Percentiles rank a stretch among this genome's conserved stretches.
phyloP scores from a whole-genome alignment of 768 basidiomycete species.

The Lactarius evosmus region DNA sequence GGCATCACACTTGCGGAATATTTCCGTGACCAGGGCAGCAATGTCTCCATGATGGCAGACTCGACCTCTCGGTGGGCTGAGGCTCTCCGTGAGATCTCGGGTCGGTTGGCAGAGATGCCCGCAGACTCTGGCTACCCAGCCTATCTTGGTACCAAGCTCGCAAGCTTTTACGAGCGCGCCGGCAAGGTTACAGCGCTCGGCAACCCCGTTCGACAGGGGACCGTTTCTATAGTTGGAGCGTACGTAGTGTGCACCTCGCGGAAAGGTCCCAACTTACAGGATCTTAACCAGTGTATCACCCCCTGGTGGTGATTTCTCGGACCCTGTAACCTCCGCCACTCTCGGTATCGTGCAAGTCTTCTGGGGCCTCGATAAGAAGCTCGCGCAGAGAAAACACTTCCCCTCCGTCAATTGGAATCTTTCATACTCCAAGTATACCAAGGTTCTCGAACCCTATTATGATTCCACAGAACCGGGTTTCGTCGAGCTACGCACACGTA shows the following conservation, averaged over 20 bases:
- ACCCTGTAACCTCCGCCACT: conserved; percentile 96
- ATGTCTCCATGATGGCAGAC: conserved; percentile 99
- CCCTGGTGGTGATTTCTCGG: conserved; percentile 98
- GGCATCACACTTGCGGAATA: conserved; percentile 99
- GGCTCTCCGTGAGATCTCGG: conserved; percentile 97
- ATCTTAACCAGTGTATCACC: conserved; percentile 75
- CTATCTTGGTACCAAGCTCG: conserved; percentile 92
- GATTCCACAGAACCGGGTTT: conserved; percentile 92
- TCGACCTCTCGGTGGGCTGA: conserved; percentile 99
- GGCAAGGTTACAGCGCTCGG: conserved; percentile 94
- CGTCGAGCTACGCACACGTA: conserved; percentile 84
- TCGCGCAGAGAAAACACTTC: conserved; percentile 98
- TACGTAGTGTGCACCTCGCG: conserved; percentile 44
- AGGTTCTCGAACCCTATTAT: conserved; percentile 90
- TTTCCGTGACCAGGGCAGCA: conserved; percentile 97
- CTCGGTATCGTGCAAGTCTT: conserved; percentile 99
- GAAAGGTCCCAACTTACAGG: conserved; percentile 5
- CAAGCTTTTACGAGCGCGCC: conserved; percentile 97
- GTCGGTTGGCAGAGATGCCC: conserved; percentile 99
- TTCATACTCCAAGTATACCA: conserved; percentile 99
- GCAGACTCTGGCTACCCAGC: conserved; percentile 99
- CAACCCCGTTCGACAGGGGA: conserved; percentile 81
- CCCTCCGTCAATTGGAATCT: conserved; percentile 99
- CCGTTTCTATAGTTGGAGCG: conserved; percentile 99
- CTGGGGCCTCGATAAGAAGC: conserved; percentile 99